Conservation (phyloP, 1,139 yeast species). For the Taphrina populina region DNA sequence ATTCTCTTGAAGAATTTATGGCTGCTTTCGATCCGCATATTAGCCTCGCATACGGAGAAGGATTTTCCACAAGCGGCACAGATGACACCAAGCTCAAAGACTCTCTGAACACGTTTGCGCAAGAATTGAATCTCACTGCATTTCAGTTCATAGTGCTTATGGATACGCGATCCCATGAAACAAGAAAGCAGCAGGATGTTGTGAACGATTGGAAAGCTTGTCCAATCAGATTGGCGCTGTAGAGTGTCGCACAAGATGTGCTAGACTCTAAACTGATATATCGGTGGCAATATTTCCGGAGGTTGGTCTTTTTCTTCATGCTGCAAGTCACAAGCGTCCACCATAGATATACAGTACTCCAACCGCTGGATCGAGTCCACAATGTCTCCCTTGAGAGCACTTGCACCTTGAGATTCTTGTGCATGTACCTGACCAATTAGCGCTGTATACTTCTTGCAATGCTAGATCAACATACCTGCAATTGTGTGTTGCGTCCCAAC, state of each 20-base stretch:
- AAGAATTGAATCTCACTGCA: not conserved
- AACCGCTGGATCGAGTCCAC: slow-evolving; percentile 14
- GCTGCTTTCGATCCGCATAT: slow-evolving; percentile 23
- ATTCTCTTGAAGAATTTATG: slow-evolving; percentile 11
- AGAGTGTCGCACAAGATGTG: not conserved
- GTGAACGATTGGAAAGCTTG: slow-evolving; percentile 12
- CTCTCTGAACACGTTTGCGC: not conserved
- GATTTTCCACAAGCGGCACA: not conserved
- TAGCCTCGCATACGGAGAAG: slow-evolving; percentile 29
- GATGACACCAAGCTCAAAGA: not conserved
- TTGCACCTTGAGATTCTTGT: not conserved
- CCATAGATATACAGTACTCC: slow-evolving; percentile 4
- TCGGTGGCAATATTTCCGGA: slow-evolving; percentile 1
- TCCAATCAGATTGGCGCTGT: slow-evolving; percentile 15
- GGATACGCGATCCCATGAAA: slow-evolving; percentile 12
- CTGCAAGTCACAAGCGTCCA: not conserved
- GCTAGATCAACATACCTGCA: not conserved
- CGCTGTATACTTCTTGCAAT: too few relatives aligned
- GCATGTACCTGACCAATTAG: not conserved
- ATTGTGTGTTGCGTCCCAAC: not conserved
- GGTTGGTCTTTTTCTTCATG: not conserved
- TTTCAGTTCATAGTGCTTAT: slow-evolving; percentile 22
- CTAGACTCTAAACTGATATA: slow-evolving; percentile 8
- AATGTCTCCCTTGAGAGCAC: slow-evolving; percentile 5
- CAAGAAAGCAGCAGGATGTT: not conserved